A percentile compares a stretch with the other conserved stretches of the same genome.
phyloP scores from a whole-genome alignment of 2,329 filamentous ascomycete species.

The Scedosporium dehoogii region DNA sequence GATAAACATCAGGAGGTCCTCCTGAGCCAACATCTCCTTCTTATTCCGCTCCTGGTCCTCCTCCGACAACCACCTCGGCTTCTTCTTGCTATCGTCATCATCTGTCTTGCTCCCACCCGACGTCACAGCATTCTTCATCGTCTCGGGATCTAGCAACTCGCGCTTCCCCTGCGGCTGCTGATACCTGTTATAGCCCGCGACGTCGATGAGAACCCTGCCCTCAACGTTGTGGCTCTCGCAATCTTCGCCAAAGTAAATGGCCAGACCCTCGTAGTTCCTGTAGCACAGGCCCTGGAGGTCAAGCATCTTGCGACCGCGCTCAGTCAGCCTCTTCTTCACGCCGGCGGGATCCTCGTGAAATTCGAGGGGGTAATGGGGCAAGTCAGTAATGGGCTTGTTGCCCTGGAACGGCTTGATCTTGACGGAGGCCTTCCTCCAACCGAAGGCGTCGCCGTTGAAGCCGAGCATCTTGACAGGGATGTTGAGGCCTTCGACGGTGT shows the following conservation, averaged over 20 bases:
- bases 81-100: neutral
- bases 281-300: conserved; percentile 31
- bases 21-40: conserved; percentile 24
- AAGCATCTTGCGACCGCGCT: conserved; percentile 28
- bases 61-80: conserved; percentile 18
- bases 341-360: conserved; percentile 20
- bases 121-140: conserved; percentile 13
- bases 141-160: conserved; percentile 22
- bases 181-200: conserved; percentile 31
- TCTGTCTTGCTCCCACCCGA: conserved; percentile 6
- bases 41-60: conserved; percentile 27
- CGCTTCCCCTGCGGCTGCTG: conserved; percentile 24
- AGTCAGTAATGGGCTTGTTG: conserved; percentile 29
- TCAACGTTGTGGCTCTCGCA: conserved; percentile 27
- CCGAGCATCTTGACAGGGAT: conserved; percentile 23
- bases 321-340: conserved; percentile 19
- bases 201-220: conserved; percentile 28
- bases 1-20: conserved; percentile 30
- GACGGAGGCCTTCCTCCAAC: conserved; percentile 26
- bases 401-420: conserved; percentile 23
- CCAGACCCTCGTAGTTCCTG: conserved; percentile 30
- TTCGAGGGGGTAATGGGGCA: conserved; percentile 26
- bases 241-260: conserved; percentile 15
- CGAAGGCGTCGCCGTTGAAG: conserved; percentile 30
- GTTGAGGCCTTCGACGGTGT: conserved; percentile 15